phyloP scores from a whole-genome alignment of 768 basidiomycete species.

The Pleurotus giganteus region DNA sequence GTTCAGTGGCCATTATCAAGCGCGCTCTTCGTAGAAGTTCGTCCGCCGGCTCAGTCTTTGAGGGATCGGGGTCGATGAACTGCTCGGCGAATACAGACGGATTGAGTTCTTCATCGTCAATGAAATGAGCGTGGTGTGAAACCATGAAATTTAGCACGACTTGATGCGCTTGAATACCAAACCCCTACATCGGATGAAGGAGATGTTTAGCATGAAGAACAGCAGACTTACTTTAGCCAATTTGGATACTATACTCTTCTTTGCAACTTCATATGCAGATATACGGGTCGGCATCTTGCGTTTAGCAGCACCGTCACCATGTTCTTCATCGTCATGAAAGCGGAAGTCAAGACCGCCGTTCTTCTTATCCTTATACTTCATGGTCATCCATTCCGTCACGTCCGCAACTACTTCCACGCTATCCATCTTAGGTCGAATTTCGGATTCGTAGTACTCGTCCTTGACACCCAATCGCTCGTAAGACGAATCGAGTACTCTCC shows the following conservation, averaged over 20 bases:
- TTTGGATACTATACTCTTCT: slow-evolving; percentile 72
- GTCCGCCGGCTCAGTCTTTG: slow-evolving; percentile 55
- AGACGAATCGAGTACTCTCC: slow-evolving; percentile 54
- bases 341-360: slow-evolving; percentile 59
- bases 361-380: slow-evolving; percentile 80
- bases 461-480: slow-evolving; percentile 67
- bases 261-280: slow-evolving; percentile 81
- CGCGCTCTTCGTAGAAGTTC: slow-evolving; percentile 73
- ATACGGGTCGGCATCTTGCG: slow-evolving; percentile 82
- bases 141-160: slow-evolving; percentile 82
- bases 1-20: slow-evolving; percentile 84
- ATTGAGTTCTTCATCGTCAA: slow-evolving; percentile 78
- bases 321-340: slow-evolving; percentile 72
- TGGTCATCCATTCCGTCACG: slow-evolving; percentile 83
- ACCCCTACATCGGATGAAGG: slow-evolving; percentile 50
- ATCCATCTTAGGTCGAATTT: slow-evolving; percentile 65
- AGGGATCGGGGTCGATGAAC: slow-evolving; percentile 69
- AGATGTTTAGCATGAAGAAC: not conserved
- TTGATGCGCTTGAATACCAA: slow-evolving; percentile 79
- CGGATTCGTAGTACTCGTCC: slow-evolving; percentile 76
- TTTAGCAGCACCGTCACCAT: slow-evolving; percentile 47
- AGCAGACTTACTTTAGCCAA: slow-evolving; percentile 68
- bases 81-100: slow-evolving; percentile 85
- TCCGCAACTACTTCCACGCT: slow-evolving; percentile 90
- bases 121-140: slow-evolving; percentile 58